Evolutionary conservation across 768 basidiomycete genomes (phyloP).

Genomic region (Pleurotus platypus): DNA sequence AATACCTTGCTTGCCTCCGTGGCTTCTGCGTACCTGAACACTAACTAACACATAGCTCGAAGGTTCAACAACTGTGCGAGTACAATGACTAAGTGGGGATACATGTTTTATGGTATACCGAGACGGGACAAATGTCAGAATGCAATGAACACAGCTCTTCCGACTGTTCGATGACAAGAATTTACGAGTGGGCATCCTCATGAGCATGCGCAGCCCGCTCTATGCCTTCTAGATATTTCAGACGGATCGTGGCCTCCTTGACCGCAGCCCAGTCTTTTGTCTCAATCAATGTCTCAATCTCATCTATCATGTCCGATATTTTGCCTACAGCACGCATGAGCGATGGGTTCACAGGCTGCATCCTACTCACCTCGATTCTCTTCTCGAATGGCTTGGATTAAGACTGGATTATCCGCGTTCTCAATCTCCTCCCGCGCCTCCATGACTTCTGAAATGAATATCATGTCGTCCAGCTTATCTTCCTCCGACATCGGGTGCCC

Average conservation of each 20-base stretch:
- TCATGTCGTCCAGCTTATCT: slow-evolving; percentile 69
- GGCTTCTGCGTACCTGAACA: no score
- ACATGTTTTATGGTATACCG: no score
- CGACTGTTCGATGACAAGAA: no score
- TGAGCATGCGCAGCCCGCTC: slow-evolving; percentile 37
- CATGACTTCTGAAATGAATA: slow-evolving; percentile 75
- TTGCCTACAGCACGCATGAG: slow-evolving; percentile 37
- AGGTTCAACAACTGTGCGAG: no score
- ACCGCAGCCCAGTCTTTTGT: slow-evolving; percentile 51
- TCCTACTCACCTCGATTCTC: slow-evolving; percentile 46
- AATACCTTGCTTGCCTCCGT: no score
- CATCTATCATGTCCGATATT: slow-evolving; percentile 39
- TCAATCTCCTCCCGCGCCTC: slow-evolving; percentile 77
- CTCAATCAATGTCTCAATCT: slow-evolving; percentile 48
- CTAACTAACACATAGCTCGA: no score
- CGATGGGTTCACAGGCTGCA: neutral
- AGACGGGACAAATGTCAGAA: no score
- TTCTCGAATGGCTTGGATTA: slow-evolving; percentile 47
- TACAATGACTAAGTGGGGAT: no score
- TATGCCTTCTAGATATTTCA: slow-evolving; percentile 73
- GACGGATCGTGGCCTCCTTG: slow-evolving; percentile 57
- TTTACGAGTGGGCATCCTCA: neutral
- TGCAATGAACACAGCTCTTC: no score
- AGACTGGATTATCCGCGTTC: slow-evolving; percentile 43
- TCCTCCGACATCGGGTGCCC: slow-evolving; percentile 57